Base-by-base conservation (phyloP, 352 stramenopile species). In the Pythium guiyangense region DNA sequence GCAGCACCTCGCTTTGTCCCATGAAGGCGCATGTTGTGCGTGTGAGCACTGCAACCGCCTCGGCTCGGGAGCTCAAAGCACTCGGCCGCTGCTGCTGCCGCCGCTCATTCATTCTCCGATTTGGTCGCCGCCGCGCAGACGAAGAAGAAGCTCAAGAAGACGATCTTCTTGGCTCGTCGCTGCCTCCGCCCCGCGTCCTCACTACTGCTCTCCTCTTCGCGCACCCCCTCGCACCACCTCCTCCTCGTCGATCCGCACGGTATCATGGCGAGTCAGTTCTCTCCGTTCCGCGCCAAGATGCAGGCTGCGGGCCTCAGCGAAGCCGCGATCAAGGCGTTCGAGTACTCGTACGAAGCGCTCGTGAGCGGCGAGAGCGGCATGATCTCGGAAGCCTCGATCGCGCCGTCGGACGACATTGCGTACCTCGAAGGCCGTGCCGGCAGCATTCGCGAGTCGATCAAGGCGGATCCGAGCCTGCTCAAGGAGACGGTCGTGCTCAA, bases 321-420 rank as follows among this genome's bases (percentile, higher is more conserved):
- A 39, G 96, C 96, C 20, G 96, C 96, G 58, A 98, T 99, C 77
- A 95, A 97, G 64, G 94, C 97, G 49, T 99, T 99, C 64, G 93
- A 98, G 83, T 98, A 92, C 67, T 98, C 94, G 47, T 99, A 98
- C 80, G 84, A 96, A 49, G 95, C 95, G 29, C 90, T 99, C 45
- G 81, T 95, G 62, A 91, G 85, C 59, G 91, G 91, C 64, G 90
- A 97, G 54, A 97, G 90, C 25, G 97, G 97, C 62, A 98, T 99
- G 84, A 99, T 99, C 70, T 67, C 92, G 34, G 97, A 99, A 73
- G 71, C 73, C 49, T 95, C 86, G 55, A 99, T 99, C 67, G 70
- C 81, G 52, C 84, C 95, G 29, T 83, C 86, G 37, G 74, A 88
- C 63, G 71, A 85, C 59, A 65, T 94, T 49, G 71, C 76, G 34